Evolutionary conservation across 208 protist genomes (phyloP).

Genomic region (Trypanosoma rangeli): DNA sequence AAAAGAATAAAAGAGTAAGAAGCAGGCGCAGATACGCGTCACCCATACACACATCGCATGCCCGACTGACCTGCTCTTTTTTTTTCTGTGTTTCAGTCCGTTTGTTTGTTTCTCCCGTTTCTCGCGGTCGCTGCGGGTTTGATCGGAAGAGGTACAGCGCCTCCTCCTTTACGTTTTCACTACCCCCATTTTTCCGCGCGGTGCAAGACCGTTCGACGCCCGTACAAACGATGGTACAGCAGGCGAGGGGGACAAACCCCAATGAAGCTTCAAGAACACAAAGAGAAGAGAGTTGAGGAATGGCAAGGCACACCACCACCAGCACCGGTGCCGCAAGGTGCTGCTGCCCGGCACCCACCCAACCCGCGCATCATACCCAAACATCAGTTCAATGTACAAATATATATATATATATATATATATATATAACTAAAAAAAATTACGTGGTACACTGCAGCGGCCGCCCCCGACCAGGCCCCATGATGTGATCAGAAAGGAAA

Average conservation of each 20-base stretch:
- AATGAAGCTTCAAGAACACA: neutral
- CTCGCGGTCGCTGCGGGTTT: neutral
- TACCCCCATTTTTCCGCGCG: neutral
- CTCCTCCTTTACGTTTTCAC: neutral
- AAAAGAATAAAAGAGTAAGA: neutral
- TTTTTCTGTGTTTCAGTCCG: neutral
- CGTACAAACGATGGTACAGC: neutral
- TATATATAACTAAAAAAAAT: neutral
- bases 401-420: neutral
- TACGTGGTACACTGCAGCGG: neutral
- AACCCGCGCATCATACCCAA: neutral
- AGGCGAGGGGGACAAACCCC: neutral
- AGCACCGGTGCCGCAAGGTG: neutral
- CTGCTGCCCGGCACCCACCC: neutral
- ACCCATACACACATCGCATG: neutral
- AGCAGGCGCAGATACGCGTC: neutral
- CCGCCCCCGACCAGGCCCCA: neutral
- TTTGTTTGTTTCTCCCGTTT: neutral
- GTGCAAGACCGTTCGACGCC: neutral
- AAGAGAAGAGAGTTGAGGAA: neutral
- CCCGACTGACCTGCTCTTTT: neutral
- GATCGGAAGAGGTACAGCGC: too few species aligned
- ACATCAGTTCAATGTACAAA: constrained; percentile 1
- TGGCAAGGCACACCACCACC: neutral
- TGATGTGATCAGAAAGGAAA: neutral